Percentiles rank a stretch among this genome's conserved stretches.
Conservation (phyloP, 192 early-diverging fungal genomes). For the Umbelopsis sp. region DNA sequence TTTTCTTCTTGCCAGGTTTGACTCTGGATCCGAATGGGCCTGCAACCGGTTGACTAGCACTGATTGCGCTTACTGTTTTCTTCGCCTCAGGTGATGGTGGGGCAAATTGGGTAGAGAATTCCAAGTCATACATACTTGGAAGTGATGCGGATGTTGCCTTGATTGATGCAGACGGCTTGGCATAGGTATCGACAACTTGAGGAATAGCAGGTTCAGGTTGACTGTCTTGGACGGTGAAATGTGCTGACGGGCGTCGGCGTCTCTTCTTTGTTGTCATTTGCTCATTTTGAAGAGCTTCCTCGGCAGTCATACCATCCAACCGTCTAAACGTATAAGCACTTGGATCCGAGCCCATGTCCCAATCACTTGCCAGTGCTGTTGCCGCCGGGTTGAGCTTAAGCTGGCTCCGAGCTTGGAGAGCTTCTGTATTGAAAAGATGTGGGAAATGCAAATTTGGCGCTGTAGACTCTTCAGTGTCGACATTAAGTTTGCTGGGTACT, state of each 20-base stretch:
- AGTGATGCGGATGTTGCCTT: not conserved
- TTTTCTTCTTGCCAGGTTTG: not conserved
- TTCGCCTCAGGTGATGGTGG: not conserved
- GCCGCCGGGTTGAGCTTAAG: not conserved
- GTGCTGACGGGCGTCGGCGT: not conserved
- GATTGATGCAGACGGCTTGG: not conserved
- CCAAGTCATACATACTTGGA: not conserved
- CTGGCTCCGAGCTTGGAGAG: not conserved
- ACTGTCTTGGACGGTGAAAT: not conserved
- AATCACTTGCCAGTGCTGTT: not conserved
- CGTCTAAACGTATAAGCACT: not conserved
- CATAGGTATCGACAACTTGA: not conserved
- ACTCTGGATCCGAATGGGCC: slow-evolving; percentile 1
- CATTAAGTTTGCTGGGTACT: not conserved
- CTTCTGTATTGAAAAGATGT: not conserved
- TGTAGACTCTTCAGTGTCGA: not conserved
- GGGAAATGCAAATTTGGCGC: not conserved
- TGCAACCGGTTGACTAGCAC: slow-evolving; percentile 1
- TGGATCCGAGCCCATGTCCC: slow-evolving; percentile 1
- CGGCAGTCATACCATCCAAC: not conserved
- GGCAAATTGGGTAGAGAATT: not conserved
- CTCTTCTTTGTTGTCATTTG: not conserved
- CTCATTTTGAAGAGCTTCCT: not conserved
- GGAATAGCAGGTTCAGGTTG: not conserved
- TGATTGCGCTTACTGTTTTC: not conserved